Base-by-base conservation (phyloP, 352 stramenopile genomes). In the Pythium folliculosum region DNA sequence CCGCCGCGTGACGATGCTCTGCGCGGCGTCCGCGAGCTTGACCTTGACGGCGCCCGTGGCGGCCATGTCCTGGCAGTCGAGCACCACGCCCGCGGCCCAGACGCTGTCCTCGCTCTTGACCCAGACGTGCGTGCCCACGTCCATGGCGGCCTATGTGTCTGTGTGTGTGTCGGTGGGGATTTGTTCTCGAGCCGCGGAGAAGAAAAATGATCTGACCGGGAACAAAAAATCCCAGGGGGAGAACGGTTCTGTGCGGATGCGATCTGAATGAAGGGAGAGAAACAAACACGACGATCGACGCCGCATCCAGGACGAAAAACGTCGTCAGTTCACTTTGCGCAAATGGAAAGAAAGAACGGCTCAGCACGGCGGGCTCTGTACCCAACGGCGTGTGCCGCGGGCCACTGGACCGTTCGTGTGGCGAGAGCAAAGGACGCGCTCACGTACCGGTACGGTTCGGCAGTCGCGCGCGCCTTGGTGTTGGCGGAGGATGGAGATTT, bases 61-160 rank as follows among this genome's bases (percentile, higher is more conserved):
- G 57, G 57, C 63, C 23, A 77, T 75, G 47, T 78, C 65, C 66
- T 90, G 77, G 72, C 76, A 91, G 61, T 89, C 84, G 50, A 94
- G 58, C 37, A 96, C 84, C 53, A 91, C 73, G 67, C 73, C 88
- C 0, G 84, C 65, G 37, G 75, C 65, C 88, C 88, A 96, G 22
- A 94, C 84, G 37, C 71, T 71, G n/a, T 65, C 53, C 61, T 81
- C 77, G 69, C 81, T 77, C 71, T 84, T 82, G 37, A 94, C 78
- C 88, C 88, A 96, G 43, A 96, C 88, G 49, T 90, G 76, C 8
- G 84, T 92, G 72, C 86, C 88, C 52, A 91, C 71, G 65, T 96
- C 88, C 88, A 96, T 96, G 48, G n/a, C 64, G 50, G 19, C n/a
- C 14, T 22, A 35, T 40, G 25, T n/a, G 14, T n/a, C 17, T 50